phyloP scores from a whole-genome alignment of 1,284 basidiomycete genomes.

The Apiotrichum veenhuisii region DNA sequence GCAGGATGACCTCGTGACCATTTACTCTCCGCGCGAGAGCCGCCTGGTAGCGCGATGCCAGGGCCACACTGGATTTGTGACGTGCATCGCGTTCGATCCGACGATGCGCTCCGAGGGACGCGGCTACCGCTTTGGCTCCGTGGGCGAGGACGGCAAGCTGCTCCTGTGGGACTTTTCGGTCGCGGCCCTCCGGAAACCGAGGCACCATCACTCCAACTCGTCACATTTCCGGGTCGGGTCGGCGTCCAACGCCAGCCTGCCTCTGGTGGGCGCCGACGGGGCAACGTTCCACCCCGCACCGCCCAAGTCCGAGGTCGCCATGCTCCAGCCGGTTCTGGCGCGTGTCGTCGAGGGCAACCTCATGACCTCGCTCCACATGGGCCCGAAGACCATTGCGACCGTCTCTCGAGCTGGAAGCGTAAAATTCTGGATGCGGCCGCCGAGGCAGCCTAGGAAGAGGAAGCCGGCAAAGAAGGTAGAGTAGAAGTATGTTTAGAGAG shows the following conservation, averaged over 20 bases:
- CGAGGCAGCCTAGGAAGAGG: slow-evolving; percentile 19
- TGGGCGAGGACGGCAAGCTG: slow-evolving; percentile 90
- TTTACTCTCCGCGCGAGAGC: slow-evolving; percentile 86
- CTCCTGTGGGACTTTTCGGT: slow-evolving; percentile 92
- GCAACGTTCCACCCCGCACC: slow-evolving; percentile 77
- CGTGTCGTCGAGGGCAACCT: slow-evolving; percentile 74
- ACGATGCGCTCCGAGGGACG: slow-evolving; percentile 75
- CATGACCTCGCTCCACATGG: slow-evolving; percentile 65
- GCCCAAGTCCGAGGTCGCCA: slow-evolving; percentile 79
- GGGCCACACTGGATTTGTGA: slow-evolving; percentile 92
- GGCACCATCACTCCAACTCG: slow-evolving; percentile 40
- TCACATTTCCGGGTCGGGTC: slow-evolving; percentile 33
- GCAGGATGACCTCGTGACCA: slow-evolving; percentile 90
- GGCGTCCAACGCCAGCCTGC: slow-evolving; percentile 56
- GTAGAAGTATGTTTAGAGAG: too few species aligned
- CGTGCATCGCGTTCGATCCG: slow-evolving; percentile 77
- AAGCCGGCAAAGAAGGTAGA: slow-evolving; percentile 6
- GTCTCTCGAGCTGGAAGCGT: slow-evolving; percentile 67
- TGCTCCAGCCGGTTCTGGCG: slow-evolving; percentile 82
- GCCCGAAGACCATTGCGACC: slow-evolving; percentile 70
- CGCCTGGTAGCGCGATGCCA: slow-evolving; percentile 93
- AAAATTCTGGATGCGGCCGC: slow-evolving; percentile 77
- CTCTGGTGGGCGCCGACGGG: slow-evolving; percentile 51
- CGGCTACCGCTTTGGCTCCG: slow-evolving; percentile 84
- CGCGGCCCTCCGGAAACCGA: slow-evolving; percentile 47